phyloP scores from a whole-genome alignment of 2,329 filamentous ascomycete genomes.

The Triangularia setosa region DNA sequence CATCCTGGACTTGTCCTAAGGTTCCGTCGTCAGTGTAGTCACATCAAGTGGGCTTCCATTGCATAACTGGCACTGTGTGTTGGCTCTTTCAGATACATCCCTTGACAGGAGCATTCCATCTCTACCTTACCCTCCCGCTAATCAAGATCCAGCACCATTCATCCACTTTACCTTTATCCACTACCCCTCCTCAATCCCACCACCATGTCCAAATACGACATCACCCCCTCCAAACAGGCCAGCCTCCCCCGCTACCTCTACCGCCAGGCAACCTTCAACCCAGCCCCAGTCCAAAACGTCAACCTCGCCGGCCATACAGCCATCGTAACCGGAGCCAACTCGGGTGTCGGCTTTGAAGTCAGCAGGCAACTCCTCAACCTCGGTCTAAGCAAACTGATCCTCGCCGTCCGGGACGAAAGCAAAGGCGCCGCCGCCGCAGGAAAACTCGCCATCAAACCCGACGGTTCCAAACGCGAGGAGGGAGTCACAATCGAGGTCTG shows the following conservation, averaged over 20 bases:
- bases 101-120: no score
- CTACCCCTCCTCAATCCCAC: not conserved
- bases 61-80: no score
- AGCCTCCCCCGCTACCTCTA: not conserved
- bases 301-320: constrained; percentile 6
- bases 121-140: no score
- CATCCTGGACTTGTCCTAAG: no score
- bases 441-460: constrained; percentile 9
- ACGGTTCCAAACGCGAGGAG: constrained; percentile 29
- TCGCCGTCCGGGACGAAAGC: constrained; percentile 41
- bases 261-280: constrained; percentile 1
- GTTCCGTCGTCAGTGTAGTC: no score
- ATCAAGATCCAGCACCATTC: no score
- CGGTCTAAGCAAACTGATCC: constrained; percentile 40
- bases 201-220: not conserved
- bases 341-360: not conserved
- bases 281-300: not conserved
- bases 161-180: not conserved
- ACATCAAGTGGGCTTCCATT: no score
- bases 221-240: not conserved
- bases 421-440: constrained; percentile 42
- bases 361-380: not conserved
- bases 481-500: constrained; percentile 43
- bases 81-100: no score
- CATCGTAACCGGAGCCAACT: constrained; percentile 14